phyloP scores from a whole-genome alignment of 1,284 basidiomycete species.

The Ceratobasidium sp. region DNA sequence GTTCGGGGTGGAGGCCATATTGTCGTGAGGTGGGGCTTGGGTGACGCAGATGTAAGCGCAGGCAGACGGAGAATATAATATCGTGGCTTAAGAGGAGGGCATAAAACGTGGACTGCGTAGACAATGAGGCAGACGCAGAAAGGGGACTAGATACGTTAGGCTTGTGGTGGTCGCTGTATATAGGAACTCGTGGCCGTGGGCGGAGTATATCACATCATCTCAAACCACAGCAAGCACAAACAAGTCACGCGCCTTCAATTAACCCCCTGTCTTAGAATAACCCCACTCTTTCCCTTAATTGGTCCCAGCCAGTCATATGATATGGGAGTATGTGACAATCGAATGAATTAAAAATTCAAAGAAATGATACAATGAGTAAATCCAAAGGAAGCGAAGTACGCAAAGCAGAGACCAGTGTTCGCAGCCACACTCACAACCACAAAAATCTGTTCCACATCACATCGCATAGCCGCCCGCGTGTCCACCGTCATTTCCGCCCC shows the following conservation, averaged over 20 bases:
- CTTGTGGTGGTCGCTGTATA: conserved; percentile 36
- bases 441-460: conserved; percentile 20
- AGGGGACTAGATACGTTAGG: conserved; percentile 23
- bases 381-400: conserved; percentile 3
- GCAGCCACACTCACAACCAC: not conserved
- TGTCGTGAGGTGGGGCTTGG: conserved; percentile 38
- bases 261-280: conserved; percentile 23
- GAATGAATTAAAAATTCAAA: conserved; percentile 22
- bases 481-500: conserved; percentile 23
- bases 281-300: not conserved
- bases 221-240: conserved; percentile 15
- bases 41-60: conserved; percentile 8
- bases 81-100: conserved; percentile 39
- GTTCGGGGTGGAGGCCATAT: conserved; percentile 25
- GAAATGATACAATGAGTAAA: conserved; percentile 34
- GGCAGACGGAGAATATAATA: conserved; percentile 23
- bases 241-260: conserved; percentile 27
- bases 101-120: conserved; percentile 32
- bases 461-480: conserved; percentile 31
- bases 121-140: conserved; percentile 30
- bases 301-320: not conserved
- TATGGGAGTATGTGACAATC: conserved; percentile 1
- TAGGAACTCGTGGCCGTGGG: conserved; percentile 29
- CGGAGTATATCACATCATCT: not conserved
- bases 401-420: conserved; percentile 17